Evolutionary conservation across 768 basidiomycete species (phyloP), one percentile per base, ranked within the genome.

Genomic region (Xerocomus potaroensis): DNA sequence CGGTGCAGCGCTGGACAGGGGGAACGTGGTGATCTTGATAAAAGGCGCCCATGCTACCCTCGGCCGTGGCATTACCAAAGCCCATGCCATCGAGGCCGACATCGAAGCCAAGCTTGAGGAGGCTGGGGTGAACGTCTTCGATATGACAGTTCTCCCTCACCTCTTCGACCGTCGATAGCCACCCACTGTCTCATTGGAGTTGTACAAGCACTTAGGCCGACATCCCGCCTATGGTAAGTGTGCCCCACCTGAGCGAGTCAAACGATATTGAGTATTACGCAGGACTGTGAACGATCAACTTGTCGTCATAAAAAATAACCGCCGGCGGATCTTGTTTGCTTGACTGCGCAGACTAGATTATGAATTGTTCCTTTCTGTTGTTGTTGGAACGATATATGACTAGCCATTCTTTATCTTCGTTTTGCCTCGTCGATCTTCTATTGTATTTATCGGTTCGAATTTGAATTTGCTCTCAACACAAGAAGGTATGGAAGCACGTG

Each of bases 81-180:
- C 83, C 9, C 56, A 61, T 34, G 65, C 64, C 45, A 74, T 86
- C 24, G 77, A 80, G 69, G 63, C 59, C 10, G 79, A 84, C 54
- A 75, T 84, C 24, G 83, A 87, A 67, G 74, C 65, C 2, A 80
- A 84, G 67, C 63, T 87, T 21, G 81, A 84, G 63, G 82, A 84
- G 57, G 80, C 80, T 11, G 84, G 84, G 3, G 84, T 81, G 16
- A 67, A 72, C 56, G 29, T 86, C 38, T 61, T 87, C 50, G 81
- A 83, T 11, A 84, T 86, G 83, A 75, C 75, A 61, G 80, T 84
- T 61, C 59, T 84, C 7, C 70, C 70, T 6, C 73, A 71, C 21
- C 70, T 86, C 42, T 87, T 85, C 54, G 72, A 72, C 43, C 73
- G 78, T 58, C 75, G 80, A 52, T 83, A 26, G 11, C 37, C n/a